These are phyloP conservation scores for Magnusiomyces tetraspermus DNA, from an alignment of 1,139 yeast genomes.

Conservation along the genomic window DNA sequence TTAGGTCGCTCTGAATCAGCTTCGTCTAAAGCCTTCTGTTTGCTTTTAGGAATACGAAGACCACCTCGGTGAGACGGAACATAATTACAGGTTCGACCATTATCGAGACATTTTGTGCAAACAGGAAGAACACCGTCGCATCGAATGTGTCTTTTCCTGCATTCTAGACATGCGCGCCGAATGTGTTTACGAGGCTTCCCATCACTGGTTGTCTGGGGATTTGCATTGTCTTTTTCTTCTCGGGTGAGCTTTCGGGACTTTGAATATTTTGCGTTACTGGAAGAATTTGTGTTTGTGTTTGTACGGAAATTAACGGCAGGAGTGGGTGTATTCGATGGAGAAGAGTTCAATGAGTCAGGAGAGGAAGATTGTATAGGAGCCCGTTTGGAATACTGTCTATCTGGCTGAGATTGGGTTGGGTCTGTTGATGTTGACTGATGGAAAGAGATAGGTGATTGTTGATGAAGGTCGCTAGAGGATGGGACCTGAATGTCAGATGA, in stretches of 20 bases:
- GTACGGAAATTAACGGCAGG: too few relatives aligned
- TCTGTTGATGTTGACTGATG: too few relatives aligned
- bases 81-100: slow-evolving; percentile 12
- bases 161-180: slow-evolving; percentile 15
- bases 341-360: too few relatives aligned
- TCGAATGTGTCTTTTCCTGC: slow-evolving; percentile 15
- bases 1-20: slow-evolving; percentile 65
- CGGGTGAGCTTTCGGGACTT: not conserved
- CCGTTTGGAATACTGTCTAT: too few relatives aligned
- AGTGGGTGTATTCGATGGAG: too few relatives aligned
- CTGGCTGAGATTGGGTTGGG: too few relatives aligned
- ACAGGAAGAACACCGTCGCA: slow-evolving; percentile 15
- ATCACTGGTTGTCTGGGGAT: slow-evolving; percentile 10
- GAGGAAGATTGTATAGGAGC: too few relatives aligned
- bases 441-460: too few relatives aligned
- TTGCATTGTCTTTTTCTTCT: slow-evolving; percentile 3
- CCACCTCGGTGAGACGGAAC: slow-evolving; percentile 16
- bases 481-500: too few relatives aligned
- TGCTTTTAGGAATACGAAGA: slow-evolving; percentile 14
- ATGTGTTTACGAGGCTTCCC: slow-evolving; percentile 16
- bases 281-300: too few relatives aligned
- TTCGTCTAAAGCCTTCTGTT: slow-evolving; percentile 3
- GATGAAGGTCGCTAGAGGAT: too few relatives aligned
- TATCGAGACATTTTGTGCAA: slow-evolving; percentile 14
- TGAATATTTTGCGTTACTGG: too few relatives aligned